Percentiles rank a stretch among this genome's conserved stretches.
phyloP scores from a whole-genome alignment of 371 early-diverging fungal species.

The Funneliformis caledonium region DNA sequence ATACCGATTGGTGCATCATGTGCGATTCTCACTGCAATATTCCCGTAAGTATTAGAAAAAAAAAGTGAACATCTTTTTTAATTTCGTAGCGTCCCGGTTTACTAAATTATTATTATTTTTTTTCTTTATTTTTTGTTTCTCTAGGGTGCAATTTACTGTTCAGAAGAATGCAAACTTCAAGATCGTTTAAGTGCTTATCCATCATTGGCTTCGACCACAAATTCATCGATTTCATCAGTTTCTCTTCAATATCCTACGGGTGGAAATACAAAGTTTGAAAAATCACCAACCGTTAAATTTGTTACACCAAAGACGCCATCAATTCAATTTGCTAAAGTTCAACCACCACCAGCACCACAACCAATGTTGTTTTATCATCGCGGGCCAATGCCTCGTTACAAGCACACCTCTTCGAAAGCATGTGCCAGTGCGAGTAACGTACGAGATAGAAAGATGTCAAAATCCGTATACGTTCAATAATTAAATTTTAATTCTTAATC shows the following conservation, averaged over 20 bases:
- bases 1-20: constrained; percentile 29
- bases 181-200: constrained; percentile 4
- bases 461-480: constrained; percentile 24
- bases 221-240: background rate
- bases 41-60: constrained; percentile 26
- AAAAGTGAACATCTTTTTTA: background rate
- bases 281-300: background rate
- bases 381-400: constrained; percentile 10
- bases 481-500: background rate
- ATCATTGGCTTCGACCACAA: background rate
- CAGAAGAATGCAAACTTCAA: constrained; percentile 26
- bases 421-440: constrained; percentile 3
- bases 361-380: constrained; percentile 23
- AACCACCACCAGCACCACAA: constrained; percentile 2
- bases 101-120: background rate
- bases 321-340: background rate
- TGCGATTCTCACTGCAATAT: constrained; percentile 29
- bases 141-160: constrained; percentile 27
- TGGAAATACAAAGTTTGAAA: background rate
- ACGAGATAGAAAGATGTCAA: background rate
- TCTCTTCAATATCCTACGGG: background rate
- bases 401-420: background rate
- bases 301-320: background rate
- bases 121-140: background rate
- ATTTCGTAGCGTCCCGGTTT: background rate